phyloP scores from a whole-genome alignment of 768 basidiomycete genomes.

The Amanita thiersii region DNA sequence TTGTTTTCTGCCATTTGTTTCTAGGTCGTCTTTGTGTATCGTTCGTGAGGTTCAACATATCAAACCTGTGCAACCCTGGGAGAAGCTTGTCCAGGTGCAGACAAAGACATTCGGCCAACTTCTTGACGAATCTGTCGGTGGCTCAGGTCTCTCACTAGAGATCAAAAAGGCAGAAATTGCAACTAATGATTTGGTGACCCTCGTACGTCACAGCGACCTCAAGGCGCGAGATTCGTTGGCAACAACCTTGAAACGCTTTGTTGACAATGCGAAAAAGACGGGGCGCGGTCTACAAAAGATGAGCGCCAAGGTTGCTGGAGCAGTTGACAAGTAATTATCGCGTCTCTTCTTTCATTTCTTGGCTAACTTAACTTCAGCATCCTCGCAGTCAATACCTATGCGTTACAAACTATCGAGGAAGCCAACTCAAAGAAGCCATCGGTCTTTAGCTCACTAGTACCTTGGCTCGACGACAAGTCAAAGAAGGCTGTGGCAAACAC shows the following conservation, averaged over 20 bases:
- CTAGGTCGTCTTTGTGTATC: conserved; percentile 36
- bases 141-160: conserved; percentile 53
- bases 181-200: conserved; percentile 53
- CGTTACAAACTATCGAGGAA: conserved; percentile 46
- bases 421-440: conserved; percentile 28
- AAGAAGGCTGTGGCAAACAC: conserved; percentile 41
- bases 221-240: conserved; percentile 51
- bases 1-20: conserved; percentile 56
- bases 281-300: conserved; percentile 55
- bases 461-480: conserved; percentile 26
- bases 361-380: conserved; percentile 33
- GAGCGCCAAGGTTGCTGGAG: conserved; percentile 59
- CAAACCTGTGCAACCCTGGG: conserved; percentile 26
- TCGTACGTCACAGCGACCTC: conserved; percentile 58
- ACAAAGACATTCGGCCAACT: conserved; percentile 56
- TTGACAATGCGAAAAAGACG: conserved; percentile 51
- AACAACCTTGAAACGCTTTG: conserved; percentile 43
- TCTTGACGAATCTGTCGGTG: conserved; percentile 48
- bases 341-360: not conserved
- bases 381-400: conserved; percentile 69
- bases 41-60: conserved; percentile 6
- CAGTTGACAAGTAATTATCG: conserved; percentile 60
- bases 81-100: conserved; percentile 51
- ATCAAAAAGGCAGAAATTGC: conserved; percentile 77
- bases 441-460: conserved; percentile 28